Evolutionary conservation across 768 basidiomycete genomes (phyloP), one percentile per base, ranked within the genome.

Genomic region (Lactarius pseudohatsudake): DNA sequence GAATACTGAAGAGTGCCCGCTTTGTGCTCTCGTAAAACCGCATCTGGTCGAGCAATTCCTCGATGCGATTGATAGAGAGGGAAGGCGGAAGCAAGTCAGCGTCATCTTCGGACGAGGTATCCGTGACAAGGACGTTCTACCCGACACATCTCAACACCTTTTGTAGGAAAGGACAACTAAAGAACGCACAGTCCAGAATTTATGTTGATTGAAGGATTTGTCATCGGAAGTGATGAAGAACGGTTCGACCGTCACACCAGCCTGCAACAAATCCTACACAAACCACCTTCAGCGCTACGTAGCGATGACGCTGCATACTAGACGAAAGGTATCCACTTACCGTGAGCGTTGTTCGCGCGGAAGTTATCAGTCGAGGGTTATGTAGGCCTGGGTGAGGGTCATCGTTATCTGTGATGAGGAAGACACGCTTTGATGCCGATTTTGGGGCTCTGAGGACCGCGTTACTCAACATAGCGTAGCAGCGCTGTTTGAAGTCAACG

Each of bases 361-460:
- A 89, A 1, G 82, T 89, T 7, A 84, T 75, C 11, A 92, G 76
- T 61, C 89, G 87, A 54, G 81, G 80, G 72, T 77, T 85, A n/a
- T 79, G 81, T 5, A 80, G 74, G 13, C 83, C 82, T 6, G 83
- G 77, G 64, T 82, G 85, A 2, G 94, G 94, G 70, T 91, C 77
- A 71, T 95, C 94, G 70, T 91, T 87, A 73, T 98, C 90, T 0
- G 97, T 98, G 53, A 99, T 91, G 45, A 96, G 79, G 75, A 98
- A 98, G 1, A 98, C 84, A 6, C 95, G 88, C 74, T 96, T 96
- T n/a, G 90, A 87, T 2, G 94, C 92, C 0, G 88, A 92, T 73
- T 95, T 94, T 26, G 89, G 87, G 9, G 92, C 90, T 13, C 92
- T 94, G 30, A 32, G 57, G 57, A 18, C 28, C 11, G 13, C 13